These are phyloP conservation scores for Naganishia kalamii DNA, from an alignment of 768 basidiomycete species.

Conservation along the genomic window DNA sequence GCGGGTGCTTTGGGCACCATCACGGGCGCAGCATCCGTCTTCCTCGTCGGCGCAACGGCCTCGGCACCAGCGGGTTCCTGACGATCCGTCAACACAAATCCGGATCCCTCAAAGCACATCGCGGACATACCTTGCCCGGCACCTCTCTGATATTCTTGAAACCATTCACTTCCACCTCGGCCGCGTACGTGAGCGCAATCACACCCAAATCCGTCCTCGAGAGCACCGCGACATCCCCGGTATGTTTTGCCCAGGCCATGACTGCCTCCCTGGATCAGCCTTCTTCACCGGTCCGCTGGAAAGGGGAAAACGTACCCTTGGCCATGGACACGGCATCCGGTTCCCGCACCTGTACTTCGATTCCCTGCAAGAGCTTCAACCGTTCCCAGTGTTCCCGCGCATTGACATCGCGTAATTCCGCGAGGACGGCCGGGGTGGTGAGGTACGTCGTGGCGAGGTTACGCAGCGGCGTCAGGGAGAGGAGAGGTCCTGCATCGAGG, in stretches of 20 bases:
- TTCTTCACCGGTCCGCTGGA: not conserved
- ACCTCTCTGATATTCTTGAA: conserved; percentile 8
- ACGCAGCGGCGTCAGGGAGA: conserved; percentile 74
- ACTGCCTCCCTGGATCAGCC: conserved; percentile 52
- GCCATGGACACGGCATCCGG: conserved; percentile 55
- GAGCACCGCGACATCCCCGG: conserved; percentile 88
- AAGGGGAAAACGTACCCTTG: conserved; percentile 23
- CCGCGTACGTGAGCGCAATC: conserved; percentile 74
- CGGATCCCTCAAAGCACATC: not conserved
- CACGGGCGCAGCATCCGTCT: not conserved
- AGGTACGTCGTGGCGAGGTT: conserved; percentile 78
- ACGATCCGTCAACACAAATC: not conserved
- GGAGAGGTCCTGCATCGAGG: conserved; percentile 86
- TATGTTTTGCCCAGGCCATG: conserved; percentile 84
- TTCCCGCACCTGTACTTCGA: conserved; percentile 62
- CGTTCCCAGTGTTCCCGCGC: conserved; percentile 64
- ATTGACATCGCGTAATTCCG: conserved; percentile 79
- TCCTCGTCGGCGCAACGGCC: not conserved
- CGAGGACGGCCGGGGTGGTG: conserved; percentile 82
- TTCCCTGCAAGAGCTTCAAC: conserved; percentile 56
- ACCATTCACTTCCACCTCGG: conserved; percentile 41
- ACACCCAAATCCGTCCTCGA: conserved; percentile 86
- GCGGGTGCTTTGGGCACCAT: conserved; percentile 6
- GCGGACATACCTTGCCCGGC: conserved; percentile 7
- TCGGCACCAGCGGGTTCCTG: not conserved